A percentile compares a stretch with the other conserved stretches of the same genome.
These are phyloP conservation scores for Cercospora zeina DNA, from an alignment of 2,329 filamentous ascomycete genomes.

Conservation along the genomic window DNA sequence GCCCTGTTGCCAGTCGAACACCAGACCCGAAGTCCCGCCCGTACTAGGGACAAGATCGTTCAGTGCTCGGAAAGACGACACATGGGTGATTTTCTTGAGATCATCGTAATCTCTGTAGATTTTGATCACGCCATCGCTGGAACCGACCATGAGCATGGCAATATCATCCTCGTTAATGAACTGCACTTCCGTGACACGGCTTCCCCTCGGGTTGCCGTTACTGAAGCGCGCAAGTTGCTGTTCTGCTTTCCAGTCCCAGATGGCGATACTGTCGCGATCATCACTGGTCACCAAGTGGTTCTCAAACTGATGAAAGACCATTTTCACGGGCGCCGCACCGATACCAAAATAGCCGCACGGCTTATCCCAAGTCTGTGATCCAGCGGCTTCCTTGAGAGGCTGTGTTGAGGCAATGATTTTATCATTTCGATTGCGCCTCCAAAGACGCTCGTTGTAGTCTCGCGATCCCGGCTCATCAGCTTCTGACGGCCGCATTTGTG, in stretches of 20 bases:
- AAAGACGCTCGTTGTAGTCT: conserved; percentile 93
- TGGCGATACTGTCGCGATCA: conserved; percentile 78
- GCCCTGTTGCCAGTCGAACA: conserved; percentile 99
- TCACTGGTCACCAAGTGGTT: conserved; percentile 92
- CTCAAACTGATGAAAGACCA: conserved; percentile 98
- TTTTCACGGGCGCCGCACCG: conserved; percentile 81
- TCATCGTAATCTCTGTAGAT: conserved; percentile 91
- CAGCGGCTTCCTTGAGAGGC: conserved; percentile 84
- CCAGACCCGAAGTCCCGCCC: conserved; percentile 82
- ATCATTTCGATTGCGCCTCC: conserved; percentile 90
- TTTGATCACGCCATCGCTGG: conserved; percentile 90
- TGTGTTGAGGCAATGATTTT: conserved; percentile 89
- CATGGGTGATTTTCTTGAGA: conserved; percentile 73
- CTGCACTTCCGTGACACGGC: conserved; percentile 88
- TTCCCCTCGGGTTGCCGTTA: conserved; percentile 88
- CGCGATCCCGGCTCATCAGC: conserved; percentile 94
- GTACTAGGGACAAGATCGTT: conserved; percentile 93
- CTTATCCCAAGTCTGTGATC: conserved; percentile 82
- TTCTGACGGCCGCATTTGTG: conserved; percentile 95
- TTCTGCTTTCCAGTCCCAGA: conserved; percentile 91
- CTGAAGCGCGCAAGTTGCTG: conserved; percentile 79
- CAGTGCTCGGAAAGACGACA: conserved; percentile 86
- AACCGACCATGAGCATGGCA: conserved; percentile 89
- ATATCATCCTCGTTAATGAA: conserved; percentile 99
- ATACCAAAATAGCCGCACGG: conserved; percentile 84